These are phyloP conservation scores for Xylaria intraflava DNA, from an alignment of 495 filamentous ascomycete genomes.

Conservation along the genomic window DNA sequence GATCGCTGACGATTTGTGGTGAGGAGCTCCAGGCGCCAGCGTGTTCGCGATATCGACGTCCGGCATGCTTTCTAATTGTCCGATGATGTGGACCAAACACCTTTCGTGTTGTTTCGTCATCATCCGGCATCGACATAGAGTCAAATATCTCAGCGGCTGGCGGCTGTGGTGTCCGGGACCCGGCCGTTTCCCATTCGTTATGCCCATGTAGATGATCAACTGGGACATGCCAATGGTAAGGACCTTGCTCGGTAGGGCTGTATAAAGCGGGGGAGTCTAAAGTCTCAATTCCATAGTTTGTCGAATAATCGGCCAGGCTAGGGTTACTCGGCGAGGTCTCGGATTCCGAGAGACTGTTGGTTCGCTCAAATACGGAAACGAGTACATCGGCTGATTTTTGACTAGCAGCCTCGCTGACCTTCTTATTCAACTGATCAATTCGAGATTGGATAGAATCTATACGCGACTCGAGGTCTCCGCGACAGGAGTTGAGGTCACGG, in stretches of 20 bases:
- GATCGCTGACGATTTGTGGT: slow-evolving; percentile 37
- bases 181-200: slow-evolving; percentile 18
- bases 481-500: slow-evolving; percentile 31
- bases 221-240: slow-evolving; percentile 30
- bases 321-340: slow-evolving; percentile 29
- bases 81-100: slow-evolving; percentile 38
- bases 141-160: slow-evolving; percentile 24
- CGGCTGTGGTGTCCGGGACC: slow-evolving; percentile 23
- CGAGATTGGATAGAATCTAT: slow-evolving; percentile 49
- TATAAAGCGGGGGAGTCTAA: slow-evolving; percentile 23
- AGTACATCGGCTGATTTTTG: slow-evolving; percentile 40
- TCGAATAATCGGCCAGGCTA: slow-evolving; percentile 25
- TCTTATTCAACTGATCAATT: slow-evolving; percentile 50
- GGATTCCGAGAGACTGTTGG: slow-evolving; percentile 57
- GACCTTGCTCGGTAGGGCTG: slow-evolving; percentile 18
- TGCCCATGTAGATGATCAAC: slow-evolving; percentile 13
- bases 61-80: slow-evolving; percentile 35
- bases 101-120: slow-evolving; percentile 19
- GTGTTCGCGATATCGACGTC: slow-evolving; percentile 40
- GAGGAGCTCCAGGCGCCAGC: slow-evolving; percentile 44
- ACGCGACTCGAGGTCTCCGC: slow-evolving; percentile 40
- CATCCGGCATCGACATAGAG: slow-evolving; percentile 26
- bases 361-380: slow-evolving; percentile 65
- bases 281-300: slow-evolving; percentile 17
- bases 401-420: slow-evolving; percentile 38